Evolutionary conservation across 2,329 filamentous ascomycete genomes (phyloP).

Genomic region (Ascochyta koolunga): DNA sequence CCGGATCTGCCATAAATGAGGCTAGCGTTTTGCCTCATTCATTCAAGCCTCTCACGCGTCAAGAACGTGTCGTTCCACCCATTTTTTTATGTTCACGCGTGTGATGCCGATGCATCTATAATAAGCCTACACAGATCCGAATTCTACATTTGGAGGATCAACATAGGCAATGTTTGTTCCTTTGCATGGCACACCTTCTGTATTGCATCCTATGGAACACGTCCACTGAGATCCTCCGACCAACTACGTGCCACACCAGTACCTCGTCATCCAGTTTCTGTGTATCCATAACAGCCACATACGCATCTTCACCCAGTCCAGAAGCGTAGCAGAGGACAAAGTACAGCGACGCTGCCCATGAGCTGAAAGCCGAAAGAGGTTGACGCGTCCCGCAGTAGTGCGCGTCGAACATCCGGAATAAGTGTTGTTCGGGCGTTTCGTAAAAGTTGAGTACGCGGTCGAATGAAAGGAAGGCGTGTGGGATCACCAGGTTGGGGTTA

Average conservation of each 20-base stretch:
- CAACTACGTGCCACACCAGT: not conserved
- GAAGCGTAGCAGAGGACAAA: not conserved
- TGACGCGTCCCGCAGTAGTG: not conserved
- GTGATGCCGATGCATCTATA: too few relatives aligned
- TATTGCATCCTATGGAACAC: too few relatives aligned
- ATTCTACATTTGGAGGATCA: too few relatives aligned
- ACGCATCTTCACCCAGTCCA: not conserved
- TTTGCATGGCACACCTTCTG: too few relatives aligned
- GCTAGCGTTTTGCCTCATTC: too few relatives aligned
- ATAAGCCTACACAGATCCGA: too few relatives aligned
- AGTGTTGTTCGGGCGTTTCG: not conserved
- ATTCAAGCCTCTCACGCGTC: too few relatives aligned
- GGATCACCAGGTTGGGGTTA: not conserved
- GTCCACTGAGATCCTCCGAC: too few relatives aligned
- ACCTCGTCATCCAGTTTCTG: not conserved
- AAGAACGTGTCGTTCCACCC: too few relatives aligned
- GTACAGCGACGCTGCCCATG: not conserved
- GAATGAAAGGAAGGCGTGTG: not conserved
- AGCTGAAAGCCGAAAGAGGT: not conserved
- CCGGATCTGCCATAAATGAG: too few relatives aligned
- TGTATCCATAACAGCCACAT: not conserved
- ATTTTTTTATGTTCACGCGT: too few relatives aligned
- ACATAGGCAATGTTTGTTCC: too few relatives aligned
- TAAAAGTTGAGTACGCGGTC: not conserved
- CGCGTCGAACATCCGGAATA: not conserved